phyloP scores from a whole-genome alignment of 2,329 filamentous ascomycete species.

The Penicillium sp. region DNA sequence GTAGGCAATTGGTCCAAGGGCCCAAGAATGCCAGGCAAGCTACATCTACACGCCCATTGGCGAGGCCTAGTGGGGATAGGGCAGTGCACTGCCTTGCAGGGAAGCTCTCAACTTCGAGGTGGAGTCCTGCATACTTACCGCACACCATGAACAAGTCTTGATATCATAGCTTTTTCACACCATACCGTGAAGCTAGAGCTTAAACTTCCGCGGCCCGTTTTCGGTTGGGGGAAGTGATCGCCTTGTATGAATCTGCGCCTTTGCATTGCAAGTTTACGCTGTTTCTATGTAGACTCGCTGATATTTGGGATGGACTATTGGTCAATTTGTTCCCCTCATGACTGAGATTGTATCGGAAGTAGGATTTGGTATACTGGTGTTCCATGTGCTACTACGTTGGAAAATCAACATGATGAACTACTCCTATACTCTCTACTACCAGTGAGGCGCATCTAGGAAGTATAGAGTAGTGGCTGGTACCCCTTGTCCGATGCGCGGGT shows the following conservation, averaged over 20 bases:
- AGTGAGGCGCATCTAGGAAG: neutral
- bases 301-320: neutral
- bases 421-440: neutral
- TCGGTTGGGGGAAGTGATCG: constrained; percentile 9
- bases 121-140: constrained; percentile 8
- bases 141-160: neutral
- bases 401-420: neutral
- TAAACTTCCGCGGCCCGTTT: constrained; percentile 8
- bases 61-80: constrained; percentile 19
- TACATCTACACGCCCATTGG: constrained; percentile 2
- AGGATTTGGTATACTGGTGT: too few relatives aligned
- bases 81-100: constrained; percentile 25
- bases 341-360: too few relatives aligned
- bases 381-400: too few relatives aligned
- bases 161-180: constrained; percentile 11
- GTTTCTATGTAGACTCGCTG: neutral
- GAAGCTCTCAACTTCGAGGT: constrained; percentile 17
- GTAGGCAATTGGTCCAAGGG: neutral
- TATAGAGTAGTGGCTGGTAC: neutral
- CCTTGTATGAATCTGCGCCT: constrained; percentile 9
- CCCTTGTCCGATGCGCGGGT: neutral
- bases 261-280: constrained; percentile 2
- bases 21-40: neutral
- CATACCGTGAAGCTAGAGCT: neutral
- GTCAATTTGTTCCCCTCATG: too few relatives aligned